Percentiles rank a stretch among this genome's conserved stretches.
phyloP scores from a whole-genome alignment of 495 filamentous ascomycete genomes.

The Xylaria palmicola region DNA sequence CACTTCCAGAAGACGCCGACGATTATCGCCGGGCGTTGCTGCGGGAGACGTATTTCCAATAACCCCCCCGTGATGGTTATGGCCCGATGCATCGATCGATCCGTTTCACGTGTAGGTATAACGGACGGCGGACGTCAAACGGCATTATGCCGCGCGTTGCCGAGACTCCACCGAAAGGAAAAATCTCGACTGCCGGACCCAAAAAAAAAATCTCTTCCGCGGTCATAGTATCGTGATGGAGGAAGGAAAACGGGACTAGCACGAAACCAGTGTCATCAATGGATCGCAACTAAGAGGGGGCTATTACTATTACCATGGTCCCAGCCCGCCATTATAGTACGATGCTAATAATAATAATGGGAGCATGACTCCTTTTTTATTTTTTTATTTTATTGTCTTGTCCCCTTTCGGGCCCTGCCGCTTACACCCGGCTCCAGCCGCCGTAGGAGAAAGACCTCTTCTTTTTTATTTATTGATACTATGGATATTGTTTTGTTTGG shows the following conservation, averaged over 20 bases:
- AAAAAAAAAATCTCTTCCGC: not conserved
- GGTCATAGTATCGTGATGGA: not conserved
- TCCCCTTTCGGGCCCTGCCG: not conserved
- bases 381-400: too few relatives aligned
- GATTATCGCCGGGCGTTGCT: not conserved
- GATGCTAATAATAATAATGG: not conserved
- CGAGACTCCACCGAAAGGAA: conserved; percentile 13
- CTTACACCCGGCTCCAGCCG: conserved; percentile 13
- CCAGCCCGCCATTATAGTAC: not conserved
- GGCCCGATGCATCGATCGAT: not conserved
- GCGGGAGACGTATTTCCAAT: too few relatives aligned
- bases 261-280: not conserved
- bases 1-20: too few relatives aligned
- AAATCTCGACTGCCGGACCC: not conserved
- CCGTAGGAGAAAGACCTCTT: not conserved
- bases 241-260: not conserved
- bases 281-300: not conserved
- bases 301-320: too few relatives aligned
- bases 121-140: not conserved
- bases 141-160: conserved; percentile 8
- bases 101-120: not conserved
- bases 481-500: too few relatives aligned
- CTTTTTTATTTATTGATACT: too few relatives aligned
- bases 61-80: not conserved
- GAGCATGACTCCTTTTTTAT: not conserved